These are phyloP conservation scores for Carex scoparia DNA, from an alignment of 176 grass and related monocot genomes.

Conservation along the genomic window DNA sequence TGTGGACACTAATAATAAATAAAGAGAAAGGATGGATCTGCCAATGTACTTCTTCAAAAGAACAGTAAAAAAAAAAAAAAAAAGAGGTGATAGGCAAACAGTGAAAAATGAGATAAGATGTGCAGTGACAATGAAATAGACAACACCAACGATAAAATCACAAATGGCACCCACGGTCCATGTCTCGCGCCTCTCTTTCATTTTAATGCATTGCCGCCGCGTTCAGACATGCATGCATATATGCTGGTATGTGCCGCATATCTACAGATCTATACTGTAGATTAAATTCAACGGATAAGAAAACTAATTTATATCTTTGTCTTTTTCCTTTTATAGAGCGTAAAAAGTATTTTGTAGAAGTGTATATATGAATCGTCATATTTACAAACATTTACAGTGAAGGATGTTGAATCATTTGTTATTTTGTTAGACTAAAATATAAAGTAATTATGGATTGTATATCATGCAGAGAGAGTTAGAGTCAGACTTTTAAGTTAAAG, in stretches of 20 bases:
- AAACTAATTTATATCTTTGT: not conserved
- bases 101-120: not conserved
- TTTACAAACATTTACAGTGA: not conserved
- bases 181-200: not conserved
- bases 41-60: not conserved
- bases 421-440: too few species aligned
- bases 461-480: too few species aligned
- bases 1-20: not conserved
- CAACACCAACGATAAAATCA: not conserved
- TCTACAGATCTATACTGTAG: not conserved
- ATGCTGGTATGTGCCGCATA: not conserved
- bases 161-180: not conserved
- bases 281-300: not conserved
- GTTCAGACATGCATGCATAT: conserved; percentile 2
- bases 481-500: too few species aligned
- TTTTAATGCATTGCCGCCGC: conserved; percentile 7
- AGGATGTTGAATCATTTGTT: not conserved
- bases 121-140: conserved; percentile 5
- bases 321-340: too few species aligned
- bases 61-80: not conserved
- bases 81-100: not conserved
- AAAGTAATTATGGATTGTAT: too few species aligned
- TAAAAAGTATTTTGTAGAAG: too few species aligned
- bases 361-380: not conserved
- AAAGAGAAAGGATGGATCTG: not conserved